Percentiles rank a stretch among this genome's conserved stretches.
Evolutionary conservation across 345 rosid genomes (phyloP).

Genomic region (Balakata baccata): DNA sequence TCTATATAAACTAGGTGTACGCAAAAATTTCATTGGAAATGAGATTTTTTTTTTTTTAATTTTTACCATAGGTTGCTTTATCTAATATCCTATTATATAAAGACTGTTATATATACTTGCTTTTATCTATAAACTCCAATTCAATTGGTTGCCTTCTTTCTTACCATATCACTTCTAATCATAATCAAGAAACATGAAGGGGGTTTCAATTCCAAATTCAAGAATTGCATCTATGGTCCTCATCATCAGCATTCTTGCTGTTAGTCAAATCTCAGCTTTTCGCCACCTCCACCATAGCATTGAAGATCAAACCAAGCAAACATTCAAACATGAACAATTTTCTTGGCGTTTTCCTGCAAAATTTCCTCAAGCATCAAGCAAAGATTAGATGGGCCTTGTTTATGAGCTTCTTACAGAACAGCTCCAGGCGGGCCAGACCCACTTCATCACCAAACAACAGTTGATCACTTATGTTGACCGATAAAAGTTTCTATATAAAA

Average conservation of each 20-base stretch:
- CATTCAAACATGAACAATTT: neutral
- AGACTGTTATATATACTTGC: too few relatives aligned
- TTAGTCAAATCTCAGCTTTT: neutral
- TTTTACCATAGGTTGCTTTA: too few relatives aligned
- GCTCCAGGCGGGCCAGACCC: constrained; percentile 60
- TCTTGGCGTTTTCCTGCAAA: constrained; percentile 31
- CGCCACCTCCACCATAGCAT: neutral
- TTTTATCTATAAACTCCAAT: too few relatives aligned
- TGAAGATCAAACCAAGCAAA: neutral
- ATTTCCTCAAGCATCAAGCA: constrained; percentile 19
- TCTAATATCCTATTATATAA: too few relatives aligned
- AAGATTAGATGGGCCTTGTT: constrained; percentile 23
- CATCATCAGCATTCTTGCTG: neutral
- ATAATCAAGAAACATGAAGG: neutral
- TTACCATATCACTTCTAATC: too few relatives aligned
- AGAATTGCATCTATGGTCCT: neutral
- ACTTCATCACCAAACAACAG: constrained; percentile 47
- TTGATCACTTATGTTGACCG: too few relatives aligned
- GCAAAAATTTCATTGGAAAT: too few relatives aligned
- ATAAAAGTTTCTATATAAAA: too few relatives aligned
- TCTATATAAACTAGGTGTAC: too few relatives aligned
- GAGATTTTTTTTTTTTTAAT: too few relatives aligned
- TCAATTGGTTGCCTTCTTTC: too few relatives aligned
- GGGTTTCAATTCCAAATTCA: neutral
- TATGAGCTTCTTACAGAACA: constrained; percentile 41